Evolutionary conservation across 208 protist species (phyloP).

Genomic region (Trypanosoma brucei): DNA sequence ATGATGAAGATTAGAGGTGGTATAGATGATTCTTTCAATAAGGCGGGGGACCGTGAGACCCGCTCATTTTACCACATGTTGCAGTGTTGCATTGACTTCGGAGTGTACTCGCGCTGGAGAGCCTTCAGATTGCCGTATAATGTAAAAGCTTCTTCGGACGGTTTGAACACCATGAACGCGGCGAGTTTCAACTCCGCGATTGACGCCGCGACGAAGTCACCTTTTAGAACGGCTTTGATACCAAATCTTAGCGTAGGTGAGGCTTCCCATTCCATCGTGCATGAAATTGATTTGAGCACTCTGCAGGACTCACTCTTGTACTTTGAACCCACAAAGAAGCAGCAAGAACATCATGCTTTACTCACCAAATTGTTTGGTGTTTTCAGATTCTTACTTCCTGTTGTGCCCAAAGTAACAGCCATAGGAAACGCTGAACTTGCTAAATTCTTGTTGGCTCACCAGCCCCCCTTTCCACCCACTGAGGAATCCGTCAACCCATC

Average conservation of each 20-base stretch:
- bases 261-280: conserved; percentile 26
- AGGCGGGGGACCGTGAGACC: neutral
- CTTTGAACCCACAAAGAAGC: conserved; percentile 13
- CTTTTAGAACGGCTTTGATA: conserved; percentile 8
- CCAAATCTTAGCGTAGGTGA: conserved; percentile 25
- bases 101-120: conserved; percentile 84
- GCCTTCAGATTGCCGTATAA: conserved; percentile 85
- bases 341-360: conserved; percentile 29
- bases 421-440: conserved; percentile 30
- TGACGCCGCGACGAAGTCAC: conserved; percentile 26
- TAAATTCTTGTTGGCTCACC: conserved; percentile 30
- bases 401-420: conserved; percentile 46
- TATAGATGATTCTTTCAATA: conserved; percentile 21
- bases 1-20: conserved; percentile 35
- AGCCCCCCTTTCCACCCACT: neutral
- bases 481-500: neutral
- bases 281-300: conserved; percentile 16
- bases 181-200: conserved; percentile 49
- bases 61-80: conserved; percentile 23
- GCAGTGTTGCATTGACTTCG: conserved; percentile 65
- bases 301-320: conserved; percentile 15
- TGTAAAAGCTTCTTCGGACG: conserved; percentile 40
- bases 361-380: conserved; percentile 36
- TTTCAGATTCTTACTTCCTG: conserved; percentile 61
- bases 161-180: conserved; percentile 22